Conservation (phyloP, 2,329 filamentous ascomycete species). For the Cladosporium sp. region DNA sequence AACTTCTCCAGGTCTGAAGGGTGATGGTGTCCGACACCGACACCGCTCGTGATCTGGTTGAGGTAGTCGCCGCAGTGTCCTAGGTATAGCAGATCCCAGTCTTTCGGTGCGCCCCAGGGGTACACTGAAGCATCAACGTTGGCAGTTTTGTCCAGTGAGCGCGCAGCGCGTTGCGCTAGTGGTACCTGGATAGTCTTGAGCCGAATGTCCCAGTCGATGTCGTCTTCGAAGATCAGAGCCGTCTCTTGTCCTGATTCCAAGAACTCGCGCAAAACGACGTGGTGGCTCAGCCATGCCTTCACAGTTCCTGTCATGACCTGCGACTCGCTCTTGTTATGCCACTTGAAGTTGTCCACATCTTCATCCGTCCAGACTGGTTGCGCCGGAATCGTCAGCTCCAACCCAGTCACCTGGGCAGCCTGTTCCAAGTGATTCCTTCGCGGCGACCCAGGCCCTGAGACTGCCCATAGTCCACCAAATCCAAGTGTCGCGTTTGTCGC, state of each 20-base stretch:
- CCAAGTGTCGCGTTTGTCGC: slow-evolving; percentile 30
- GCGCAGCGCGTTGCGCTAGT: slow-evolving; percentile 24
- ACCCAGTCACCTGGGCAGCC: slow-evolving; percentile 40
- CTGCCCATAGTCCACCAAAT: slow-evolving; percentile 42
- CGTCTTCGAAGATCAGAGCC: slow-evolving; percentile 47
- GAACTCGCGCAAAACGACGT: slow-evolving; percentile 38
- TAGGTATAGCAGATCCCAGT: slow-evolving; percentile 42
- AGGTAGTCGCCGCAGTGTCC: slow-evolving; percentile 45
- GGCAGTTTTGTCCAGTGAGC: slow-evolving; percentile 36
- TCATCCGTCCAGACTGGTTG: slow-evolving; percentile 39
- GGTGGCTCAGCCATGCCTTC: slow-evolving; percentile 43
- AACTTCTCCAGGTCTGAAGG: slow-evolving; percentile 34
- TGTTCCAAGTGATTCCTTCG: slow-evolving; percentile 37
- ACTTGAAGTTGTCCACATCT: slow-evolving; percentile 32
- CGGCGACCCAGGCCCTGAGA: slow-evolving; percentile 38
- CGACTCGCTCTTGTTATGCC: slow-evolving; percentile 28
- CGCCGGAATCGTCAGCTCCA: slow-evolving; percentile 39
- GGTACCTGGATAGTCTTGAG: slow-evolving; percentile 43
- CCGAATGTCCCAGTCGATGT: slow-evolving; percentile 48
- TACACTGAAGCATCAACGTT: slow-evolving; percentile 33
- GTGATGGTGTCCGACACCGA: slow-evolving; percentile 41
- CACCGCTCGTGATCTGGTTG: slow-evolving; percentile 36
- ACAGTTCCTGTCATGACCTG: slow-evolving; percentile 38
- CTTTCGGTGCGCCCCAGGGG: slow-evolving; percentile 39
- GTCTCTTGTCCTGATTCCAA: slow-evolving; percentile 43